Conservation (phyloP, 1,284 basidiomycete species). For the Sphagnurus paluster region DNA sequence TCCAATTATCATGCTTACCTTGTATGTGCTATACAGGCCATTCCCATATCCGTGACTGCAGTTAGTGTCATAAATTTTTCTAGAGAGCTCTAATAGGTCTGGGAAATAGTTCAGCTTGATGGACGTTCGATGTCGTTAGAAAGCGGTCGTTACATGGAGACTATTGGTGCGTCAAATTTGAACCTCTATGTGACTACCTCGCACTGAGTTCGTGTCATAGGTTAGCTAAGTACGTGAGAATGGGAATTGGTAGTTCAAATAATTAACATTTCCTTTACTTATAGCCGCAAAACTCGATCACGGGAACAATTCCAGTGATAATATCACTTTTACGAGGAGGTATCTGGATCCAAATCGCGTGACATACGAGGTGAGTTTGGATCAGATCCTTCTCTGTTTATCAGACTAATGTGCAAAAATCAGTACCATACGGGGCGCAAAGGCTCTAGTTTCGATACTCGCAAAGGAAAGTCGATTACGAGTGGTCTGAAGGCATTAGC, state of each 20-base stretch:
- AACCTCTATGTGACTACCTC: no score
- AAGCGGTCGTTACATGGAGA: slow-evolving; percentile 88
- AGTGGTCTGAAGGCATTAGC: slow-evolving; percentile 53
- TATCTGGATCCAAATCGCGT: slow-evolving; percentile 76
- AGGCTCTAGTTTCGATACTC: slow-evolving; percentile 57
- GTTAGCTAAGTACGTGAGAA: slow-evolving; percentile 48
- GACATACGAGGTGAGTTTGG: slow-evolving; percentile 62
- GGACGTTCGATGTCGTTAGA: slow-evolving; percentile 71
- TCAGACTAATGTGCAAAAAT: no score
- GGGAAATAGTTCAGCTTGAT: slow-evolving; percentile 51
- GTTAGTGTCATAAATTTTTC: slow-evolving; percentile 32
- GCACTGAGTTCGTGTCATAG: slow-evolving; percentile 21
- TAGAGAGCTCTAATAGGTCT: neutral
- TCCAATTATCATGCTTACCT: neutral
- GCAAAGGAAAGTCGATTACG: slow-evolving; percentile 51
- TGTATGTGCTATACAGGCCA: neutral
- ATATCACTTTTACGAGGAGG: slow-evolving; percentile 63
- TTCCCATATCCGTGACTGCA: slow-evolving; percentile 76
- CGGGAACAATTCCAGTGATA: slow-evolving; percentile 39
- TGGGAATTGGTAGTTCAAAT: neutral
- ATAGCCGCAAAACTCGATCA: slow-evolving; percentile 53
- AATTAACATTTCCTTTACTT: neutral
- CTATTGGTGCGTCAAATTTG: slow-evolving; percentile 51
- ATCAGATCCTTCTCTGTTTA: no score
- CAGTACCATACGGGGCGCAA: slow-evolving; percentile 59